A percentile compares a stretch with the other conserved stretches of the same genome.
phyloP scores from a whole-genome alignment of 2,329 filamentous ascomycete species.

The Aspergillus phoenicis region DNA sequence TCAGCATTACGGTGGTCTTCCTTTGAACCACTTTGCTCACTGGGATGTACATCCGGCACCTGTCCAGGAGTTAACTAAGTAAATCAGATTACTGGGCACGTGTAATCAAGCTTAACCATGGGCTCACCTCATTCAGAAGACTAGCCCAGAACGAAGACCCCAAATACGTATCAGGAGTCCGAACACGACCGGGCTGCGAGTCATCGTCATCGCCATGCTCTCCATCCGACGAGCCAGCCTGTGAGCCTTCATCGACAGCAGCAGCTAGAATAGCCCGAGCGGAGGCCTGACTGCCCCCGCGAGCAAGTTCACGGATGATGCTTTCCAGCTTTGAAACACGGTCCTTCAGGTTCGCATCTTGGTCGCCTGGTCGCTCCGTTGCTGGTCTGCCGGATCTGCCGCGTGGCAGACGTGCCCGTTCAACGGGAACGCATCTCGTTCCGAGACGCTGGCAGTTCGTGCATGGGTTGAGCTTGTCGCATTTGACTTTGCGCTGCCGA shows the following conservation, averaged over 20 bases:
- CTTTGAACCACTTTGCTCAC: not conserved
- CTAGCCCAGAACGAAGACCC: slow-evolving; percentile 10
- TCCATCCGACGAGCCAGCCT: not conserved
- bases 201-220: not conserved
- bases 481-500: slow-evolving; percentile 38
- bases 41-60: slow-evolving; percentile 1
- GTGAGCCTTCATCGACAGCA: not conserved
- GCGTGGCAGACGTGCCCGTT: slow-evolving; percentile 36
- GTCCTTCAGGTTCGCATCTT: slow-evolving; percentile 23
- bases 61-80: not conserved
- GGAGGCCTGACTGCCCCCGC: not conserved
- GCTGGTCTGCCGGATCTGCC: slow-evolving; percentile 29
- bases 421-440: slow-evolving; percentile 32
- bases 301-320: slow-evolving; percentile 20
- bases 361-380: slow-evolving; percentile 17
- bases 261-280: slow-evolving; percentile 5
- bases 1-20: not conserved
- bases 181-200: not conserved
- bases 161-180: slow-evolving; percentile 1
- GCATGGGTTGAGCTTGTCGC: slow-evolving; percentile 37
- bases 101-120: fast-evolving
- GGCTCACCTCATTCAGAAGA: slow-evolving; percentile 5
- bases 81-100: not conserved
- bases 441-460: slow-evolving; percentile 32
- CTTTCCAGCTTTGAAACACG: slow-evolving; percentile 30